Evolutionary conservation across 139 green algal species (phyloP).

Genomic region (Marvania coccoides): DNA sequence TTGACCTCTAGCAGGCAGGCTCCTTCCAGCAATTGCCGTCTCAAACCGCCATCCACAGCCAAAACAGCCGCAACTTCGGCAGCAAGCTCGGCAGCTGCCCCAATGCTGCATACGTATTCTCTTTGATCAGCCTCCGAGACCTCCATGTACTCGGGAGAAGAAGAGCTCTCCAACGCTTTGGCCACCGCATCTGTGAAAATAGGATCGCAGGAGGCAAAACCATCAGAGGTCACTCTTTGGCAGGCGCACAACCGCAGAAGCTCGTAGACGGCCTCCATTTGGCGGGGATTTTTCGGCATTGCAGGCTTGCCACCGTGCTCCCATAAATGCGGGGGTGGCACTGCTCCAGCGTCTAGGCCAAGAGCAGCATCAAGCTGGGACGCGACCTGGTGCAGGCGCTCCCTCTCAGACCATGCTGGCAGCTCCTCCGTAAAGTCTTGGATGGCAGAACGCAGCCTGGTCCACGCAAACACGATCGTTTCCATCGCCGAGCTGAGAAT

Average conservation of each 20-base stretch:
- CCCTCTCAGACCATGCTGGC: background rate
- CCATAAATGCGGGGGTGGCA: conserved; percentile 64
- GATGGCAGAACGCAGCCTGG: conserved; percentile 37
- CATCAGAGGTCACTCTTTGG: background rate
- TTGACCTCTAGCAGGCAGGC: background rate
- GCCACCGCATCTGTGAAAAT: background rate
- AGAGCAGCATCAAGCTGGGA: conserved; percentile 18
- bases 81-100: too few relatives aligned
- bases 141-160: too few relatives aligned
- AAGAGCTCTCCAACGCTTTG: background rate
- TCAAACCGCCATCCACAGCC: background rate
- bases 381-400: background rate
- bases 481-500: conserved; percentile 25
- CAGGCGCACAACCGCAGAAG: conserved; percentile 20
- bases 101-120: too few relatives aligned
- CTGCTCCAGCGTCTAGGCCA: conserved; percentile 17
- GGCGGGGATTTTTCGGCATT: conserved; percentile 41
- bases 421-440: conserved; percentile 12
- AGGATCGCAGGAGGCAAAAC: background rate
- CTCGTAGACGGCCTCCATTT: conserved; percentile 16
- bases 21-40: background rate
- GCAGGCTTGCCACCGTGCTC: conserved; percentile 56
- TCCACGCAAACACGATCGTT: conserved; percentile 50
- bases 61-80: background rate
- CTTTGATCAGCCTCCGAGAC: too few relatives aligned